Evolutionary conservation across 306 rosid species (phyloP), one percentile per base, ranked within the genome.

Genomic region (Calophaca sinica): DNA sequence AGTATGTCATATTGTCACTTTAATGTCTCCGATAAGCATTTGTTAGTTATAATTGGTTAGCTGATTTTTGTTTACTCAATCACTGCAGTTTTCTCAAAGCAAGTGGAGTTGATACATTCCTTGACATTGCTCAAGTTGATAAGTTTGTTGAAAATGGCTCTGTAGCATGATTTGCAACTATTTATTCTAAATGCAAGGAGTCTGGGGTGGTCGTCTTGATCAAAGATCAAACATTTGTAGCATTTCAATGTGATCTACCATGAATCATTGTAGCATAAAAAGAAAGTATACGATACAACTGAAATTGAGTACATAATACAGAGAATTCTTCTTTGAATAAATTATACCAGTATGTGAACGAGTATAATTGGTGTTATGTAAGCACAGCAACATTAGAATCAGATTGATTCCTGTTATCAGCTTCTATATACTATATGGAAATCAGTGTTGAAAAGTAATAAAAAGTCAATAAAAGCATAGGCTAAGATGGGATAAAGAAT

Each of bases 21-120:
- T 12, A 1, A 39, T 51, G 53, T n/a, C 66, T 59, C 26, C 70
- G 5, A 31, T 36, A 72, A 60, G 14, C 75, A 14, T 53, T 68
- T 50, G 45, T 26, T 5, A 4, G 7, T 7, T 7, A 1, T 59
- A 26, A 13, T 71, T 62, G 11, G n/a, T 45, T 35, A 38, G 26
- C 55, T 84, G 36, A 79, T 74, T 59, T 59, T 49, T 0, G 9
- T 12, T 31, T 65, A 1, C 77, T 51, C 31, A 51, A 74, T 59
- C 32, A 2, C 81, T 79, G 83, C 87, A 93, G 93, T 32, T 88
- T 90, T 83, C 86, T 93, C 72, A 61, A 64, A 71, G 76, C 82
- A 31, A 84, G 91, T 82, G 88, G 91, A 55, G 49, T 85, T 82
- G 87, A 87, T 12, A 62, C 66, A 73, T 63, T 84, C 44, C 89